phyloP scores from a whole-genome alignment of 169 alveolate species.

The Plasmodium knowlesi region DNA sequence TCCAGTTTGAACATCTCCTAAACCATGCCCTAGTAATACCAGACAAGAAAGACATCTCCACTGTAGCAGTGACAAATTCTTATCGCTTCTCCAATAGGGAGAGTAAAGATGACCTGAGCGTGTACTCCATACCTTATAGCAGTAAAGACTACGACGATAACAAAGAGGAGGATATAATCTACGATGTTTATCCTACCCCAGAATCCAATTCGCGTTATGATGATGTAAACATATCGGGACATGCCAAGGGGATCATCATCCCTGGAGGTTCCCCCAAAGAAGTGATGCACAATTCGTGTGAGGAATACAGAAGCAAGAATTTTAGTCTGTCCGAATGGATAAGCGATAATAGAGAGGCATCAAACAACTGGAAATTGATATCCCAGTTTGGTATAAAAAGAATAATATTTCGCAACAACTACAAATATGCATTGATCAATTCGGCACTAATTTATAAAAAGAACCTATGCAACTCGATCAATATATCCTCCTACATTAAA shows the following conservation, averaged over 20 bases:
- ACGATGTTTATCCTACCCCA: constrained; percentile 67
- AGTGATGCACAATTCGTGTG: not conserved
- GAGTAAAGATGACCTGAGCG: constrained; percentile 45
- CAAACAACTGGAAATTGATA: constrained; percentile 26
- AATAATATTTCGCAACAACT: constrained; percentile 6
- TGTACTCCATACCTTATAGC: constrained; percentile 48
- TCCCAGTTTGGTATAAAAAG: constrained; percentile 43
- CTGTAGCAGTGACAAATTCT: not conserved
- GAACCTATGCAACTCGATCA: constrained; percentile 37
- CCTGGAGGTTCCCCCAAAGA: not conserved
- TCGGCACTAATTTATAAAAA: constrained; percentile 24
- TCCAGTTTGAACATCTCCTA: constrained; percentile 16
- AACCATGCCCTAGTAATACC: constrained; percentile 2
- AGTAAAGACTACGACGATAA: constrained; percentile 23
- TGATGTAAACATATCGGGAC: not conserved
- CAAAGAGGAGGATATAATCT: not conserved
- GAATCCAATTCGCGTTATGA: constrained; percentile 48
- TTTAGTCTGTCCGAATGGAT: constrained; percentile 34
- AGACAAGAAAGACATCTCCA: constrained; percentile 28
- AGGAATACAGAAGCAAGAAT: not conserved
- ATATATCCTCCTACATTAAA: constrained; percentile 33
- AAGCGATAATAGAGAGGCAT: not conserved
- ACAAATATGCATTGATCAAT: constrained; percentile 1
- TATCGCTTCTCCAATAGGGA: constrained; percentile 51
- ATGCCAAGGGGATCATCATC: not conserved